Conservation (phyloP, 129 eudicot species). For the Heracleum sosnowskyi region DNA sequence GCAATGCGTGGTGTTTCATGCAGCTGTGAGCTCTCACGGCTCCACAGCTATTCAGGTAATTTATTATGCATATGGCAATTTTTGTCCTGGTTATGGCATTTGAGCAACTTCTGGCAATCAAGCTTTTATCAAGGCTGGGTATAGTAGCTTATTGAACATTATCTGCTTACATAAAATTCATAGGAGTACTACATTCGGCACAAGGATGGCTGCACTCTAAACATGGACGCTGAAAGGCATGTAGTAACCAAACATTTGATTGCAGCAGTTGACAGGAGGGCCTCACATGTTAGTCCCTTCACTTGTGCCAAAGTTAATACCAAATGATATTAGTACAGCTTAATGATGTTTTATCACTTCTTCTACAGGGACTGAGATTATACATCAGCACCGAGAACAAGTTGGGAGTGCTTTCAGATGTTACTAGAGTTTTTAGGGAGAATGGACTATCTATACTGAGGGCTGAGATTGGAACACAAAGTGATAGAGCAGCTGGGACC, state of each 20-base stretch:
- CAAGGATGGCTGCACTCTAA: slow-evolving; percentile 48
- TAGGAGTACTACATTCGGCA: slow-evolving; percentile 81
- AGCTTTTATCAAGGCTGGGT: background rate
- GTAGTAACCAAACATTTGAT: slow-evolving; percentile 52
- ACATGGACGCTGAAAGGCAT: slow-evolving; percentile 40
- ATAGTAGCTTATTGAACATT: background rate
- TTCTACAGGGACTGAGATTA: slow-evolving; percentile 65
- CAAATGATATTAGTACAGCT: background rate
- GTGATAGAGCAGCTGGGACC: slow-evolving; percentile 61
- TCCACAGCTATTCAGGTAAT: slow-evolving; percentile 71
- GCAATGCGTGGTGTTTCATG: slow-evolving; percentile 78
- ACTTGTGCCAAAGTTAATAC: slow-evolving; percentile 22
- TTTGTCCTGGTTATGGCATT: background rate
- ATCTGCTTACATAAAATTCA: background rate
- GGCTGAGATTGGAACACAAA: slow-evolving; percentile 56
- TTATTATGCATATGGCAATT: background rate
- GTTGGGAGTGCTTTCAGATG: slow-evolving; percentile 65
- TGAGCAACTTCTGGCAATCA: background rate
- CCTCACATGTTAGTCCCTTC: slow-evolving; percentile 48
- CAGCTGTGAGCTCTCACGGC: slow-evolving; percentile 58
- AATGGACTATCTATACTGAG: slow-evolving; percentile 65
- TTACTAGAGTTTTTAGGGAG: slow-evolving; percentile 75
- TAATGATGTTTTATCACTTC: background rate
- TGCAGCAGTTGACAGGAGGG: slow-evolving; percentile 81
- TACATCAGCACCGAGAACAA: slow-evolving; percentile 55